These are phyloP conservation scores for Aspergillus ustus DNA, from an alignment of 2,329 filamentous ascomycete species.

Conservation along the genomic window DNA sequence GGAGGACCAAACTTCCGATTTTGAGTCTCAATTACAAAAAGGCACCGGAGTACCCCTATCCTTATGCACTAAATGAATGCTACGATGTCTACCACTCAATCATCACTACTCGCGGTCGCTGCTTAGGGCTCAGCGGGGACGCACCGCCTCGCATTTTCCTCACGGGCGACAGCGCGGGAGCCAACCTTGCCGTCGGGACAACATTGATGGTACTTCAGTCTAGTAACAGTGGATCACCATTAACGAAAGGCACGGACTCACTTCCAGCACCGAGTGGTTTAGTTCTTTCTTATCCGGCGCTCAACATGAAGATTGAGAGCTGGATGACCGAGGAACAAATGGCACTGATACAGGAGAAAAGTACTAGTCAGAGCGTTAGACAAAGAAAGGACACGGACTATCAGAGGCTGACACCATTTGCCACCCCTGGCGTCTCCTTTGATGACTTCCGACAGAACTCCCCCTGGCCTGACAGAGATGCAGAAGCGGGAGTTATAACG, in stretches of 20 bases:
- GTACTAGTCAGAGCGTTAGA: constrained; percentile 76
- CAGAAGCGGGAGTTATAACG: constrained; percentile 26
- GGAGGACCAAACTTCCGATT: constrained; percentile 83
- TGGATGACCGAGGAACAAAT: constrained; percentile 99
- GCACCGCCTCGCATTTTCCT: constrained; percentile 70
- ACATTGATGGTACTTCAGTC: constrained; percentile 89
- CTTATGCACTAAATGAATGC: constrained; percentile 84
- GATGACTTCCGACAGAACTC: constrained; percentile 55
- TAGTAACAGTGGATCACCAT: constrained; percentile 59
- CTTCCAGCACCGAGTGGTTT: constrained; percentile 79
- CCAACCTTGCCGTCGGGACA: constrained; percentile 78
- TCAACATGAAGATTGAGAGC: constrained; percentile 97
- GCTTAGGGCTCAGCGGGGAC: constrained; percentile 73
- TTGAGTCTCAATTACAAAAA: constrained; percentile 91
- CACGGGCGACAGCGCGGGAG: constrained; percentile 80
- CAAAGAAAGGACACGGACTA: constrained; percentile 89
- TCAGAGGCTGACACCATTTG: constrained; percentile 71
- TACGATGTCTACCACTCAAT: constrained; percentile 83
- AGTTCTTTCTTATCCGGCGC: constrained; percentile 82
- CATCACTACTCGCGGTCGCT: constrained; percentile 72
- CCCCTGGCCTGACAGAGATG: constrained; percentile 19
- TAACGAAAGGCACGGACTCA: constrained; percentile 60
- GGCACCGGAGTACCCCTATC: constrained; percentile 82
- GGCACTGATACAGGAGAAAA: constrained; percentile 84
- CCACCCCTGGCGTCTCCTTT: constrained; percentile 80